These are phyloP conservation scores for Parachlorella kessleri DNA, from an alignment of 139 green algal genomes.

Conservation along the genomic window DNA sequence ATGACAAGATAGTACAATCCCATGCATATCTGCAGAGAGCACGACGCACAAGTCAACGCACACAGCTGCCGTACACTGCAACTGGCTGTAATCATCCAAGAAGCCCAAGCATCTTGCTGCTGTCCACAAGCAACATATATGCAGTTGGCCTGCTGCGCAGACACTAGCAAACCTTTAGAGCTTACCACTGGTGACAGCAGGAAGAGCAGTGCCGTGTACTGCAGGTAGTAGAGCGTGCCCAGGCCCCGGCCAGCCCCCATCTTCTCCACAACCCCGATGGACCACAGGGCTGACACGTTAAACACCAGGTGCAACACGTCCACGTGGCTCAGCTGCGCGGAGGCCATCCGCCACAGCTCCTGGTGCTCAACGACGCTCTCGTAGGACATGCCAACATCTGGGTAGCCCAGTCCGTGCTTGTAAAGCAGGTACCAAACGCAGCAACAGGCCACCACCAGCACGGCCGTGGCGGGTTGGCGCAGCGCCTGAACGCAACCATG, in stretches of 20 bases:
- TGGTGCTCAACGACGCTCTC: slow-evolving; percentile 46
- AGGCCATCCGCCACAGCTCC: slow-evolving; percentile 58
- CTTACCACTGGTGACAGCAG: slow-evolving; percentile 41
- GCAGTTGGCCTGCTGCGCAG: neutral
- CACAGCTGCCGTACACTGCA: neutral
- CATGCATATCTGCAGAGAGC: slow-evolving; percentile 38
- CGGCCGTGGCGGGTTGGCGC: slow-evolving; percentile 17
- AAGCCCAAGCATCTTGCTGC: neutral
- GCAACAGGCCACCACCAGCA: slow-evolving; percentile 9
- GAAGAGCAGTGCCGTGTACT: slow-evolving; percentile 49
- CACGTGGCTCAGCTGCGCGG: slow-evolving; percentile 61
- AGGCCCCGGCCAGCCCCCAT: neutral
- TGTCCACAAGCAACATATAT: neutral
- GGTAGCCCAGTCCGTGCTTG: slow-evolving; percentile 36
- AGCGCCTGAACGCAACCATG: slow-evolving; percentile 11
- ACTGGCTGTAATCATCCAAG: neutral
- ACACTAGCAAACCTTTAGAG: neutral
- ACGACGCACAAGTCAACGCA: neutral
- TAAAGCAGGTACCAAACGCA: slow-evolving; percentile 31
- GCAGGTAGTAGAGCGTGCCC: slow-evolving; percentile 54
- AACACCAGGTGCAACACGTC: slow-evolving; percentile 69
- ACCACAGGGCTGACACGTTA: slow-evolving; percentile 72
- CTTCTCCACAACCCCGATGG: slow-evolving; percentile 45
- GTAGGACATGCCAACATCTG: slow-evolving; percentile 66
- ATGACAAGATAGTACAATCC: slow-evolving; percentile 53